A percentile compares a stretch with the other conserved stretches of the same genome.
These are phyloP conservation scores for Zygoascus biomembranicola DNA, from an alignment of 805 yeast genomes.

Conservation along the genomic window DNA sequence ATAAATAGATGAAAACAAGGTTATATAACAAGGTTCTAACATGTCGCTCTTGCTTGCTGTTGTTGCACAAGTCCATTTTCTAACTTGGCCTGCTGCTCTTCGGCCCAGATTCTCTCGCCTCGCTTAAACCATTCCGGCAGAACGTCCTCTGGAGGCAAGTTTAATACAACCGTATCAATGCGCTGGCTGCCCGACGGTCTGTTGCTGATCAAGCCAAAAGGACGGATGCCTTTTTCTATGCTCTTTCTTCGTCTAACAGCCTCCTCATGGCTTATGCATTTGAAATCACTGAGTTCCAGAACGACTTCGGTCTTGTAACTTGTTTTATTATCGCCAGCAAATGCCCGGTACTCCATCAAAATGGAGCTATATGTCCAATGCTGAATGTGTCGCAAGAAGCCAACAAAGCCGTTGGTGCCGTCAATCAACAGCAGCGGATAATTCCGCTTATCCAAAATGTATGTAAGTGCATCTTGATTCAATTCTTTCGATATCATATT, in stretches of 20 bases:
- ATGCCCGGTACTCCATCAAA: slow-evolving; percentile 74
- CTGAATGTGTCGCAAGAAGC: slow-evolving; percentile 72
- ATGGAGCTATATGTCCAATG: slow-evolving; percentile 85
- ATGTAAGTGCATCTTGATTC: slow-evolving; percentile 56
- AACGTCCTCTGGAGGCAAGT: slow-evolving; percentile 51
- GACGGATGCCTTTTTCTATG: slow-evolving; percentile 21
- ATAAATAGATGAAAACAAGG: neutral
- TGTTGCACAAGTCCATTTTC: neutral
- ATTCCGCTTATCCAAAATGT: slow-evolving; percentile 50
- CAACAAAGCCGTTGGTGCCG: slow-evolving; percentile 69
- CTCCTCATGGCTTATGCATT: slow-evolving; percentile 48
- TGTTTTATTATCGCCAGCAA: slow-evolving; percentile 53
- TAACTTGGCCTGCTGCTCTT: neutral
- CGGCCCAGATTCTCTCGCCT: slow-evolving; percentile 59
- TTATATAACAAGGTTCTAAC: neutral
- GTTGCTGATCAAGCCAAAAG: neutral
- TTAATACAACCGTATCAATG: slow-evolving; percentile 17
- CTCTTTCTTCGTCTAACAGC: slow-evolving; percentile 29
- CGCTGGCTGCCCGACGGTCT: neutral
- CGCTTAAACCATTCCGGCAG: slow-evolving; percentile 71
- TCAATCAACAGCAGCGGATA: slow-evolving; percentile 73
- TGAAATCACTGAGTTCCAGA: slow-evolving; percentile 61
- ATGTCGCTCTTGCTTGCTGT: neutral
- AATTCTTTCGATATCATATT: slow-evolving; percentile 65
- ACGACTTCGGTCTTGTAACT: slow-evolving; percentile 78